These are phyloP conservation scores for Uncinocarpus reesii DNA, from an alignment of 2,329 filamentous ascomycete species.

Conservation along the genomic window DNA sequence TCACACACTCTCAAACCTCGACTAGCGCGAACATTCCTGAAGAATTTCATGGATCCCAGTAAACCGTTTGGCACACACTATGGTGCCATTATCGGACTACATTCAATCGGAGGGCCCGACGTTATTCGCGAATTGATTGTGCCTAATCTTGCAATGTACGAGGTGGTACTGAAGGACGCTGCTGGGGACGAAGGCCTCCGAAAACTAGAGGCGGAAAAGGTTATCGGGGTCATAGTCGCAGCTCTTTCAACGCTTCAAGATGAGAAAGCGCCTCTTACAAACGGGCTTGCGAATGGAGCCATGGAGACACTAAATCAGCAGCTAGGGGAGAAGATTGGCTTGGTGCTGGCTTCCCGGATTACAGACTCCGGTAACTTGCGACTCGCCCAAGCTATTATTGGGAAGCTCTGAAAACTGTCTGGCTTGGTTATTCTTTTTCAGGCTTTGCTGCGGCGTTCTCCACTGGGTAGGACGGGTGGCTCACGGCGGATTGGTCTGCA, in stretches of 20 bases:
- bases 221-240: slow-evolving; percentile 48
- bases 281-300: slow-evolving; percentile 31
- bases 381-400: slow-evolving; percentile 33
- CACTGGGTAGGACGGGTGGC: too few species aligned
- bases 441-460: not conserved
- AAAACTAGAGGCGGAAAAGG: slow-evolving; percentile 50
- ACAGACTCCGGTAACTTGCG: slow-evolving; percentile 33
- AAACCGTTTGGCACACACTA: slow-evolving; percentile 79
- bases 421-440: not conserved
- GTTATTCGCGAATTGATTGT: slow-evolving; percentile 55
- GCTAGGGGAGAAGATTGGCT: slow-evolving; percentile 34
- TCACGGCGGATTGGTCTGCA: not conserved
- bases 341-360: slow-evolving; percentile 34
- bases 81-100: slow-evolving; percentile 71
- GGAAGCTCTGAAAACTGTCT: not conserved
- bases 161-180: slow-evolving; percentile 49
- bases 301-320: slow-evolving; percentile 31
- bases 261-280: slow-evolving; percentile 32
- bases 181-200: slow-evolving; percentile 44
- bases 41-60: slow-evolving; percentile 77
- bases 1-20: slow-evolving; percentile 78
- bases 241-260: slow-evolving; percentile 46
- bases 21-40: slow-evolving; percentile 84
- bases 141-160: slow-evolving; percentile 56
- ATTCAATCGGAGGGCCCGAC: slow-evolving; percentile 61